A percentile compares a stretch with the other conserved stretches of the same genome.
Conservation (phyloP, 1,284 basidiomycete species). For the Xerocomus minutiporus region DNA sequence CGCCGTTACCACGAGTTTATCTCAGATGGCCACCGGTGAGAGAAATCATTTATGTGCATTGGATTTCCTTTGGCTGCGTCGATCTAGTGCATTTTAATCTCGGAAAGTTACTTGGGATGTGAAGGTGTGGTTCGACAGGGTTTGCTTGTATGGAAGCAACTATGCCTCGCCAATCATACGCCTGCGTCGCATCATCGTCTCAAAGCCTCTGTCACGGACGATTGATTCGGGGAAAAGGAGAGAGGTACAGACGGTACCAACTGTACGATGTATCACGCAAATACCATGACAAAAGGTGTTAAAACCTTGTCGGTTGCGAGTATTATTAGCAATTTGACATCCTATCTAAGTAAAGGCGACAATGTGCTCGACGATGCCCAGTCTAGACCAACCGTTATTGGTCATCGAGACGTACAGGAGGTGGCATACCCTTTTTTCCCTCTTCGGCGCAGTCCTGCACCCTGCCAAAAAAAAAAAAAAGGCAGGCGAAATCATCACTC, state of each 20-base stretch:
- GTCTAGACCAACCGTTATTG: not conserved
- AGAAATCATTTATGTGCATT: slow-evolving; percentile 11
- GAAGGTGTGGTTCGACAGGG: not conserved
- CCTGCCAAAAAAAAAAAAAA: no score
- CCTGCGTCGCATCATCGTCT: not conserved
- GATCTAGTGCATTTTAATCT: slow-evolving; percentile 31
- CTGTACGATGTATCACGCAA: slow-evolving; percentile 15
- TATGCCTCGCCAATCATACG: not conserved
- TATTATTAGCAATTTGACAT: slow-evolving; percentile 13
- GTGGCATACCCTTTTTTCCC: no score
- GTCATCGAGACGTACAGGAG: not conserved
- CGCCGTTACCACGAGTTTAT: slow-evolving; percentile 32
- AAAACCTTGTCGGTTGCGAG: slow-evolving; percentile 5
- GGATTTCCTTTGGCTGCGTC: slow-evolving; percentile 13
- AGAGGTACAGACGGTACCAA: not conserved
- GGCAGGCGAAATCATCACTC: no score
- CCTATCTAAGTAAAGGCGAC: slow-evolving; percentile 2
- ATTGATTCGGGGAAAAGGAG: not conserved
- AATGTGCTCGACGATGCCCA: not conserved
- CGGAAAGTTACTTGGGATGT: slow-evolving; percentile 14
- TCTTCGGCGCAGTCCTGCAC: no score
- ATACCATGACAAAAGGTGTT: slow-evolving; percentile 4
- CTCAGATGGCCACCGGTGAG: slow-evolving; percentile 25
- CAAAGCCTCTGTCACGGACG: not conserved
- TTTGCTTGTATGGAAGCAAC: not conserved